Conservation (phyloP, 306 rosid genomes). For the Lablab purpureus region DNA sequence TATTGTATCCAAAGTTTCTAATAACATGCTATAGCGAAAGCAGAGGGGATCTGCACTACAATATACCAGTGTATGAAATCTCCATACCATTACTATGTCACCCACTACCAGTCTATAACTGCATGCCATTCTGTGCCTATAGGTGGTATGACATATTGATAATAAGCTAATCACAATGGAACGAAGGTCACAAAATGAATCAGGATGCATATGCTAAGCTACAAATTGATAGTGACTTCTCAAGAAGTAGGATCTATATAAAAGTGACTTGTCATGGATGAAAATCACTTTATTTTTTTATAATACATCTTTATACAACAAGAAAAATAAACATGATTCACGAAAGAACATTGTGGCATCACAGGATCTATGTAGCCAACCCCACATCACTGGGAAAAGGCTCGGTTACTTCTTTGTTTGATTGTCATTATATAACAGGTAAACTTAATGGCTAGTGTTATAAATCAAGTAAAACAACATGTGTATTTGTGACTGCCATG, state of each 20-base stretch:
- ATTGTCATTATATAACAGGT: not conserved
- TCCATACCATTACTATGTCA: constrained; percentile 12
- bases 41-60: not conserved
- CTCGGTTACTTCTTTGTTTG: not conserved
- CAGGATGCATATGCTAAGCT: not conserved
- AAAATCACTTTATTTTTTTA: not conserved
- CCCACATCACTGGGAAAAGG: not conserved
- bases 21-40: constrained; percentile 5
- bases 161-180: constrained; percentile 33
- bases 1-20: constrained; percentile 13
- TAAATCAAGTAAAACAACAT: constrained; percentile 17
- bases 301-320: not conserved
- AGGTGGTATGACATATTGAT: constrained; percentile 30
- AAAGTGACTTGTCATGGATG: constrained; percentile 4
- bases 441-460: not conserved
- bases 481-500: not conserved
- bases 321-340: constrained; percentile 34
- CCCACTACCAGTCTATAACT: not conserved
- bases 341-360: not conserved
- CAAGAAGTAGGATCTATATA: constrained; percentile 15
- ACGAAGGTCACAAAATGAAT: not conserved
- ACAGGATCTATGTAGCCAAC: not conserved
- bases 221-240: constrained; percentile 11
- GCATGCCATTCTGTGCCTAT: constrained; percentile 6
- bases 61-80: constrained; percentile 2